phyloP scores from a whole-genome alignment of 495 filamentous ascomycete genomes.

The Aspergillus diversus region DNA sequence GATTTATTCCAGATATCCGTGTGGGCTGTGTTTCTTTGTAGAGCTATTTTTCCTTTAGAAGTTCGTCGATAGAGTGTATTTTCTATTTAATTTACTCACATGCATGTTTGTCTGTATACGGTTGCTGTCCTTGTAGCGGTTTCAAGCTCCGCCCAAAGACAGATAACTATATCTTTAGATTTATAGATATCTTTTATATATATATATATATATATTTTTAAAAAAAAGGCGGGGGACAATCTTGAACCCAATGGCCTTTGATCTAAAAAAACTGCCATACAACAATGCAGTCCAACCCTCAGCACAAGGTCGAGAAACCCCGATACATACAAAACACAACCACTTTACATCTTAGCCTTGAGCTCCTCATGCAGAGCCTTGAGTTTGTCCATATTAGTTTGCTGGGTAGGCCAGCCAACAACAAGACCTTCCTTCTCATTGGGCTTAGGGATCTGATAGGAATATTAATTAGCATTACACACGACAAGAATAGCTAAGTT shows the following conservation, averaged over 20 bases:
- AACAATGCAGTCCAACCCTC: background rate
- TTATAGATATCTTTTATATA: background rate
- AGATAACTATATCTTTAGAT: too few species aligned
- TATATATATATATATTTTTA: background rate
- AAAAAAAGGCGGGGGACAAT: background rate
- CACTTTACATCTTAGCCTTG: slow-evolving; percentile 81
- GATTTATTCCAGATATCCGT: background rate
- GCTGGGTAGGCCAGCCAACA: slow-evolving; percentile 78
- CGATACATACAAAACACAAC: background rate
- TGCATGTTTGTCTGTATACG: slow-evolving; percentile 13
- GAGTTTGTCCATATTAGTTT: slow-evolving; percentile 78
- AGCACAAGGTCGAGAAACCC: background rate
- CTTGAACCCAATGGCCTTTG: too few species aligned
- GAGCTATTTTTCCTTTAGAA: slow-evolving; percentile 5
- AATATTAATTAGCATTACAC: slow-evolving; percentile 21
- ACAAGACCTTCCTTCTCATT: slow-evolving; percentile 79
- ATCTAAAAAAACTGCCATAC: too few species aligned
- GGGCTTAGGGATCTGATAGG: slow-evolving; percentile 86
- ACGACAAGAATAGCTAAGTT: too few species aligned
- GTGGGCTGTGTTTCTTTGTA: background rate
- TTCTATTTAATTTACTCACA: background rate
- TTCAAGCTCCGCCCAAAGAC: too few species aligned
- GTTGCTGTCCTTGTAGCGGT: background rate
- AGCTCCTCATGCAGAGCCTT: slow-evolving; percentile 80
- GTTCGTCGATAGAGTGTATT: slow-evolving; percentile 8